Evolutionary conservation across 768 basidiomycete genomes (phyloP).

Genomic region (Coprinellus aureogranulatus): DNA sequence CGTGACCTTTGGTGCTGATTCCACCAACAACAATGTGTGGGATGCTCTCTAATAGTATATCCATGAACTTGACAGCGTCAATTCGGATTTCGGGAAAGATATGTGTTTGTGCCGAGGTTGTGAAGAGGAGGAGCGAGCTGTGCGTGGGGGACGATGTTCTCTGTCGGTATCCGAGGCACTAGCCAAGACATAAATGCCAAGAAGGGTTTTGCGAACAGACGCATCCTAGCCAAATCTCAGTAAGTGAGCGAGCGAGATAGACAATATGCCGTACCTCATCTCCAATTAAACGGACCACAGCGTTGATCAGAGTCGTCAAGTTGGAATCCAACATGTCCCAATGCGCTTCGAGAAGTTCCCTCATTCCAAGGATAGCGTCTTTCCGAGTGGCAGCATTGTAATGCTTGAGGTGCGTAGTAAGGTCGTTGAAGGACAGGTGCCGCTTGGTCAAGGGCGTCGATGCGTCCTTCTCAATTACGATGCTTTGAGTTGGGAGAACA

Average conservation of each 20-base stretch:
- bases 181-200: constrained; percentile 74
- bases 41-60: constrained; percentile 67
- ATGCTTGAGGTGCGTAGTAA: constrained; percentile 78
- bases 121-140: constrained; percentile 77
- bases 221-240: constrained; percentile 56
- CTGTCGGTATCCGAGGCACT: constrained; percentile 61
- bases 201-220: constrained; percentile 68
- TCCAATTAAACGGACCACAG: constrained; percentile 66
- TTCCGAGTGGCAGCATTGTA: constrained; percentile 75
- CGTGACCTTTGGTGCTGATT: constrained; percentile 1
- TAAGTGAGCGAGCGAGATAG: constrained; percentile 5
- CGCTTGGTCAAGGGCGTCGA: constrained; percentile 70
- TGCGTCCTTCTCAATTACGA: constrained; percentile 53
- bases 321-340: constrained; percentile 51
- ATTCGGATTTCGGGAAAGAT: constrained; percentile 94
- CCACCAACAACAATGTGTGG: constrained; percentile 51
- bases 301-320: constrained; percentile 55
- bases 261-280: constrained; percentile 64
- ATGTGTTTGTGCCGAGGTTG: constrained; percentile 87
- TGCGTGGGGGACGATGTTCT: constrained; percentile 70
- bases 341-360: constrained; percentile 67
- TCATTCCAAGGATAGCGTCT: constrained; percentile 73
- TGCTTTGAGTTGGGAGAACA: constrained; percentile 82
- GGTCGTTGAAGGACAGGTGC: constrained; percentile 71
- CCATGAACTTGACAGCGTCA: constrained; percentile 80